Percentiles rank a stretch among this genome's conserved stretches.
phyloP scores from a whole-genome alignment of 2,329 filamentous ascomycete species.

The Beauveria asiatica region DNA sequence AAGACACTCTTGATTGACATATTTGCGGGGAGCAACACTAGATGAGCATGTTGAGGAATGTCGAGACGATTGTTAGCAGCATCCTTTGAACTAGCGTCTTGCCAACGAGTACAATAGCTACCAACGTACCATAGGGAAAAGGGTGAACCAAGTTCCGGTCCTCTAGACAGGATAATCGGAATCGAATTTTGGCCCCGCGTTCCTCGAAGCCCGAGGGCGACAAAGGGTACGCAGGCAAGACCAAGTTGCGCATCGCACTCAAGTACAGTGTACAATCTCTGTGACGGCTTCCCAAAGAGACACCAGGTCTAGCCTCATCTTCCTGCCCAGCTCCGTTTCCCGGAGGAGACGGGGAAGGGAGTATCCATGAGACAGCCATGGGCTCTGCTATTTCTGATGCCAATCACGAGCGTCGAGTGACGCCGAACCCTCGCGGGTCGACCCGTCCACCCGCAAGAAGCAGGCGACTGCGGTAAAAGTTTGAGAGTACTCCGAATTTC shows the following conservation, averaged over 20 bases:
- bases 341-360: neutral
- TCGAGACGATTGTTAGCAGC: conserved; percentile 6
- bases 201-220: neutral
- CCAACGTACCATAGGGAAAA: conserved; percentile 10
- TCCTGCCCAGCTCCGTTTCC: conserved; percentile 22
- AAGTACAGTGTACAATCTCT: conserved; percentile 80
- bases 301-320: conserved; percentile 19
- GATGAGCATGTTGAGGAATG: conserved; percentile 7
- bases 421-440: conserved; percentile 77
- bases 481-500: conserved; percentile 86
- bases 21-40: neutral
- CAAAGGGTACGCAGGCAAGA: conserved; percentile 22
- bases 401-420: conserved; percentile 66
- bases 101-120: neutral
- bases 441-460: conserved; percentile 34
- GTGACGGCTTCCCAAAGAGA: conserved; percentile 78
- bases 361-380: conserved; percentile 20
- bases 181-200: conserved; percentile 55
- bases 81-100: conserved; percentile 4
- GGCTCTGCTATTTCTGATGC: conserved; percentile 77
- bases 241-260: conserved; percentile 83
- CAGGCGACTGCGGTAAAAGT: conserved; percentile 33
- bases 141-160: conserved; percentile 41
- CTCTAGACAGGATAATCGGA: conserved; percentile 72
- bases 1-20: neutral